Evolutionary conservation across 805 yeast species (phyloP).

Genomic region (Nadsonia fulvescens): DNA sequence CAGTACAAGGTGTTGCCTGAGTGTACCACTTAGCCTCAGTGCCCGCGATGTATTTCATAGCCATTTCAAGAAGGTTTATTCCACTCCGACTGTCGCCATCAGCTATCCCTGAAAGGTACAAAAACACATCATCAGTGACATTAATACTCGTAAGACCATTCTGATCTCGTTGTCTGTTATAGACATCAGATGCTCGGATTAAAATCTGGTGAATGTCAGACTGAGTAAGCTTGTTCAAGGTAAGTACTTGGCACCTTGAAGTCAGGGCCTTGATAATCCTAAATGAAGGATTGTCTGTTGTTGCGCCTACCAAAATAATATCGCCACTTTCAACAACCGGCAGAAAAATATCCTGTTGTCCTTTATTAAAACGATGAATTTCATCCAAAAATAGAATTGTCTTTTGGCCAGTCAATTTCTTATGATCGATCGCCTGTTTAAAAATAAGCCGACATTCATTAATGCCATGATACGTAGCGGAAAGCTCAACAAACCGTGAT

Average conservation of each 20-base stretch:
- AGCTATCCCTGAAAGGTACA: conserved; percentile 52
- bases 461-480: conserved; percentile 63
- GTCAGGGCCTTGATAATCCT: conserved; percentile 65
- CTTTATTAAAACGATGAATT: conserved; percentile 69
- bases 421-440: conserved; percentile 28
- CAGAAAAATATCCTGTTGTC: conserved; percentile 75
- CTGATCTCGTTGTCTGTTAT: conserved; percentile 43
- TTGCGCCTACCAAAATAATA: conserved; percentile 65
- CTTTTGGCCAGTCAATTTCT: conserved; percentile 28
- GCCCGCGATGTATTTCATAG: conserved; percentile 7
- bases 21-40: not conserved
- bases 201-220: conserved; percentile 37
- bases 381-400: conserved; percentile 79
- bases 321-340: conserved; percentile 73
- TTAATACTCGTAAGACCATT: conserved; percentile 31
- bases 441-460: conserved; percentile 47
- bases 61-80: conserved; percentile 57
- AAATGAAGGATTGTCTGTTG: conserved; percentile 85
- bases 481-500: conserved; percentile 53
- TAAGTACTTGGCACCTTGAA: conserved; percentile 70
- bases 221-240: conserved; percentile 32
- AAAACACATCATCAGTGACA: conserved; percentile 37
- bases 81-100: conserved; percentile 86
- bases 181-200: conserved; percentile 34
- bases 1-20: not conserved